Conservation (phyloP, 768 basidiomycete genomes). For the Calocybe indica region DNA sequence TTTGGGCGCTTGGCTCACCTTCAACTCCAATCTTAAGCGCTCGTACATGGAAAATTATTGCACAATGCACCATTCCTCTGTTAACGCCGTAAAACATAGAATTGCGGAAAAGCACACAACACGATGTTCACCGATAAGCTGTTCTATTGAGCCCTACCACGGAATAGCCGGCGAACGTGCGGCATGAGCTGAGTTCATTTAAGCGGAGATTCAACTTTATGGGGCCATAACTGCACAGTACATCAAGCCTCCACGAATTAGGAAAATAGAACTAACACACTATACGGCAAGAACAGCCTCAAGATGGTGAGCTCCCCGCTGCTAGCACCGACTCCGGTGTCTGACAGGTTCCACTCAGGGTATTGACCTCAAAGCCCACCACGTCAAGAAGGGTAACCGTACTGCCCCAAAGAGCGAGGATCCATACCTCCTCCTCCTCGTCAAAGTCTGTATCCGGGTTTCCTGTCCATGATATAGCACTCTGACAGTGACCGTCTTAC, state of each 20-base stretch:
- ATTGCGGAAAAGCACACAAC: not conserved
- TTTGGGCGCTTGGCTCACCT: slow-evolving; percentile 24
- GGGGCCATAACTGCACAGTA: slow-evolving; percentile 54
- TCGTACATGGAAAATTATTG: not conserved
- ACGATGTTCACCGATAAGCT: not conserved
- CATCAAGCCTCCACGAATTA: slow-evolving; percentile 45
- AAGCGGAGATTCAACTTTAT: slow-evolving; percentile 39
- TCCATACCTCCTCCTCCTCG: slow-evolving; percentile 95
- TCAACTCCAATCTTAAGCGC: slow-evolving; percentile 11
- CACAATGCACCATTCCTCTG: not conserved
- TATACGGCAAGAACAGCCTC: slow-evolving; percentile 46
- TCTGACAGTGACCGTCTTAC: slow-evolving; percentile 9
- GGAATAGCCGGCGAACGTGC: not conserved
- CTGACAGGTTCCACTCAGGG: slow-evolving; percentile 47
- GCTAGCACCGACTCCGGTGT: not conserved
- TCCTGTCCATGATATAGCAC: not conserved
- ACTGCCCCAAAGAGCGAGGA: slow-evolving; percentile 98
- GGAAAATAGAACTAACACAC: slow-evolving; percentile 44
- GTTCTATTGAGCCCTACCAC: not conserved
- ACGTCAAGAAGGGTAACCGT: slow-evolving; percentile 97
- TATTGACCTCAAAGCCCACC: slow-evolving; percentile 94
- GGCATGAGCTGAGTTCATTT: slow-evolving; percentile 9
- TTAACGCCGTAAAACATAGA: not conserved
- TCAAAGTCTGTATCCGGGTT: slow-evolving; percentile 63
- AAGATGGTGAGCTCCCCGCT: slow-evolving; percentile 76